Evolutionary conservation across 108 stramenopile species (phyloP).

Genomic region (Fragilaria crotonensis): DNA sequence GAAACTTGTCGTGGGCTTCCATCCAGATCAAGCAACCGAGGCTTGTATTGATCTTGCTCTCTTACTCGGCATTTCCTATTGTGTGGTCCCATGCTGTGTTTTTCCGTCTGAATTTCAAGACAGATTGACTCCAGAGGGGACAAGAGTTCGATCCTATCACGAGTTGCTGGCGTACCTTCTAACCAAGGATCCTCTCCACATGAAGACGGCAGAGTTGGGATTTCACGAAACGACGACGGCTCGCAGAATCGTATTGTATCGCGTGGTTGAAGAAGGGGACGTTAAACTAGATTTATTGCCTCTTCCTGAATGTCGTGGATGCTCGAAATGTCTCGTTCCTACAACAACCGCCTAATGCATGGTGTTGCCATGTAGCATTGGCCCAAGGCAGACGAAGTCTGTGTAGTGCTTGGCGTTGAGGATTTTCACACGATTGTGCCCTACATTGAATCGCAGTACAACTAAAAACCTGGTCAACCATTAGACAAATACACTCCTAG

Average conservation of each 20-base stretch:
- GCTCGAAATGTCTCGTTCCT: too few species aligned
- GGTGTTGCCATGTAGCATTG: too few species aligned
- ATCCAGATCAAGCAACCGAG: constrained; percentile 88
- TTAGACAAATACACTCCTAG: too few species aligned
- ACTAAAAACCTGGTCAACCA: too few species aligned
- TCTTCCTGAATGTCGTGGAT: too few species aligned
- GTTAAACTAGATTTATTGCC: too few species aligned
- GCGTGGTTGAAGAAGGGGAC: too few species aligned
- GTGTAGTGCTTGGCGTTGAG: too few species aligned
- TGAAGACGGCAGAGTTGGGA: constrained; percentile 20
- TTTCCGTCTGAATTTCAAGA: constrained; percentile 67
- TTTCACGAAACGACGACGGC: constrained; percentile 58
- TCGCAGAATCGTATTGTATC: constrained; percentile 53
- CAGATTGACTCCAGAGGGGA: constrained; percentile 24
- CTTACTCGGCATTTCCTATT: constrained; percentile 47
- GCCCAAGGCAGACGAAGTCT: too few species aligned
- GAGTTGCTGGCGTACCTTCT: constrained; percentile 50
- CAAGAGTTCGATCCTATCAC: constrained; percentile 36
- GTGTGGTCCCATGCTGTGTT: constrained; percentile 69
- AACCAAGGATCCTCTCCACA: constrained; percentile 15
- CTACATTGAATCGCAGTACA: too few species aligned
- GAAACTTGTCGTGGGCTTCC: constrained; percentile 74
- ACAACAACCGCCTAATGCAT: too few species aligned
- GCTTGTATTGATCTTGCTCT: constrained; percentile 57
- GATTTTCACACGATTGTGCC: too few species aligned